These are phyloP conservation scores for Suillus placidus DNA, from an alignment of 768 basidiomycete species.

Conservation along the genomic window DNA sequence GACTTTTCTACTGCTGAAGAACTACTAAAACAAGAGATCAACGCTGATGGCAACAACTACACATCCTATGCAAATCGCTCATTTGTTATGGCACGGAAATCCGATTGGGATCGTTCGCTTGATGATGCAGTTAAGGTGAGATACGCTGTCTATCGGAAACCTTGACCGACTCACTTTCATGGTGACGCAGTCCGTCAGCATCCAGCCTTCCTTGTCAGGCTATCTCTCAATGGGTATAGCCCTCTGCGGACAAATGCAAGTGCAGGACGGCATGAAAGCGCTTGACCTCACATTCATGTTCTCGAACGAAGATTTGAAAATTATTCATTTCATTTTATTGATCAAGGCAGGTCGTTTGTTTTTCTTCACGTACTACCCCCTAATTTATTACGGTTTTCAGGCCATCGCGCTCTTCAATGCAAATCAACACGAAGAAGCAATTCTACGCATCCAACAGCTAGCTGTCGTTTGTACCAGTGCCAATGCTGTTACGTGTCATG, in stretches of 20 bases:
- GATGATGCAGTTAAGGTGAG: background rate
- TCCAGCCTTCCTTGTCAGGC: background rate
- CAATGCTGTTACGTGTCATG: background rate
- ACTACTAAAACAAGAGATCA: background rate
- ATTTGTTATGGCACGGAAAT: constrained; percentile 2
- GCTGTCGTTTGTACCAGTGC: background rate
- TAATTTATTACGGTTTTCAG: background rate
- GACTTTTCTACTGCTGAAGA: background rate
- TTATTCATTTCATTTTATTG: background rate
- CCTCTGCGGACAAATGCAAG: background rate
- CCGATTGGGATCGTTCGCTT: background rate
- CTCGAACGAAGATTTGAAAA: background rate
- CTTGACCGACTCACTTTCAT: background rate
- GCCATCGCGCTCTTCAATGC: background rate
- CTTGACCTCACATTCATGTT: background rate
- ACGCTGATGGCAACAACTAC: background rate
- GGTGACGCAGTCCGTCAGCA: background rate
- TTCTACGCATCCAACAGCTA: background rate
- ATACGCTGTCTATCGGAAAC: background rate
- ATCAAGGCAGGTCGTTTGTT: background rate
- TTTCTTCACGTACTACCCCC: too few relatives aligned
- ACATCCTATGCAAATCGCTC: background rate
- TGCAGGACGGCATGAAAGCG: background rate
- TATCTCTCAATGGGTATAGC: background rate
- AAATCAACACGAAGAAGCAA: background rate